A percentile compares a stretch with the other conserved stretches of the same genome.
phyloP scores from a whole-genome alignment of 139 green algal genomes.

The Closterium sp. region DNA sequence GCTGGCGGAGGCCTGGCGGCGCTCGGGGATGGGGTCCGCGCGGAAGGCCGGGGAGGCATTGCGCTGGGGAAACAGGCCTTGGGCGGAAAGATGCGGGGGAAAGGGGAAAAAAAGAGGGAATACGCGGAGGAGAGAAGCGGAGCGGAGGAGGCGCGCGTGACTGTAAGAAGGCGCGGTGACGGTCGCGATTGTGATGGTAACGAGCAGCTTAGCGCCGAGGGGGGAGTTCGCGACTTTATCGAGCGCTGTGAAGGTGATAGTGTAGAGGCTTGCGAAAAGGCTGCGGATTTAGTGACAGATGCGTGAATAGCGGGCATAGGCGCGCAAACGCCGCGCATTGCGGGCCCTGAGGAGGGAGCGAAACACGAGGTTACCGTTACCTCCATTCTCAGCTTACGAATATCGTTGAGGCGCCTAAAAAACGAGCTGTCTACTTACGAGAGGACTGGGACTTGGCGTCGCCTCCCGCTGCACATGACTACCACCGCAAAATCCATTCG shows the following conservation, averaged over 20 bases:
- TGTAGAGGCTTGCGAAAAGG: not conserved
- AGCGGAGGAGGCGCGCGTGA: not conserved
- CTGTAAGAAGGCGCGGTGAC: not conserved
- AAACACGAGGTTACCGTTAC: not conserved
- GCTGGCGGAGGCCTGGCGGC: not conserved
- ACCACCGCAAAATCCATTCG: too few species aligned
- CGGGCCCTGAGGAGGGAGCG: not conserved
- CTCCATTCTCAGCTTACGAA: not conserved
- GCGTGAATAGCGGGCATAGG: not conserved
- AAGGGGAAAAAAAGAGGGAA: not conserved
- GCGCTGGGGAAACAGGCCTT: not conserved
- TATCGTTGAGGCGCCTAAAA: too few species aligned
- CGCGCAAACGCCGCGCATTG: not conserved
- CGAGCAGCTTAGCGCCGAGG: not conserved
- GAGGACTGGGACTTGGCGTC: too few species aligned
- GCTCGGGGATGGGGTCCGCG: too few species aligned
- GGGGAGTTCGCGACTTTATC: not conserved
- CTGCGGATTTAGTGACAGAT: too few species aligned
- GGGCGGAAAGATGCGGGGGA: not conserved
- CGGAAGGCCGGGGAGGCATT: not conserved
- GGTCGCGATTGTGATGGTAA: not conserved
- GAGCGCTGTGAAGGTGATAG: not conserved
- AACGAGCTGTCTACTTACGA: too few species aligned
- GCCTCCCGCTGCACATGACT: too few species aligned
- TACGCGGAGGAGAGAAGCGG: not conserved